Evolutionary conservation across 23 red algal species (phyloP).

Genomic region (Cyanidium caldarium): DNA sequence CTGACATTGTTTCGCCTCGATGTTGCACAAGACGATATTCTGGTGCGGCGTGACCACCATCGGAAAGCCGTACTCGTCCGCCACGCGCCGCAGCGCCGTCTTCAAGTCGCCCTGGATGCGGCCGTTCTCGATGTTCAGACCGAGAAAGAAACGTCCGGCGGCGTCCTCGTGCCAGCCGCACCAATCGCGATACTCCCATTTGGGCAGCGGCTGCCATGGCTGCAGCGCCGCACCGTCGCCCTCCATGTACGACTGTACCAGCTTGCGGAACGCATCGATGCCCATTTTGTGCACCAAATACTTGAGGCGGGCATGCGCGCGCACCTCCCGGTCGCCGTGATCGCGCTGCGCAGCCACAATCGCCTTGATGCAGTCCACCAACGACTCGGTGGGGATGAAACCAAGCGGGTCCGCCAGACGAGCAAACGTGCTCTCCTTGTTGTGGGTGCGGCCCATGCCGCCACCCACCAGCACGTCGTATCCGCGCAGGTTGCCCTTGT

Average conservation of each 20-base stretch:
- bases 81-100: conserved; percentile 52
- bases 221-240: conserved; percentile 10
- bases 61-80: conserved; percentile 45
- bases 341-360: conserved; percentile 95
- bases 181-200: conserved; percentile 91
- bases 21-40: conserved; percentile 86
- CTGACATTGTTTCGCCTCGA: conserved; percentile 41
- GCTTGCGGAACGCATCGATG: conserved; percentile 75
- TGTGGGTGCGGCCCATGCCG: conserved; percentile 89
- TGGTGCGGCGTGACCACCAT: conserved; percentile 83
- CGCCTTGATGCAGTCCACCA: conserved; percentile 74
- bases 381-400: conserved; percentile 48
- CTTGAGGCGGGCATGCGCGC: conserved; percentile 84
- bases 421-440: conserved; percentile 86
- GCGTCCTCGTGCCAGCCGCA: conserved; percentile 95
- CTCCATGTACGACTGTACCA: conserved; percentile 65
- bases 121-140: conserved; percentile 86
- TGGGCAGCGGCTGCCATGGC: conserved; percentile 33
- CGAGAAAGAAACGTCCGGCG: conserved; percentile 71
- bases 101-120: conserved; percentile 70
- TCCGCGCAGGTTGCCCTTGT: conserved; percentile 37
- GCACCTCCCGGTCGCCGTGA: conserved; percentile 82
- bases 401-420: conserved; percentile 82
- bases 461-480: conserved; percentile 92
- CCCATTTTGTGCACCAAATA: conserved; percentile 80